Evolutionary conservation across 805 yeast species (phyloP).

Genomic region (Candida vartiovaarae): DNA sequence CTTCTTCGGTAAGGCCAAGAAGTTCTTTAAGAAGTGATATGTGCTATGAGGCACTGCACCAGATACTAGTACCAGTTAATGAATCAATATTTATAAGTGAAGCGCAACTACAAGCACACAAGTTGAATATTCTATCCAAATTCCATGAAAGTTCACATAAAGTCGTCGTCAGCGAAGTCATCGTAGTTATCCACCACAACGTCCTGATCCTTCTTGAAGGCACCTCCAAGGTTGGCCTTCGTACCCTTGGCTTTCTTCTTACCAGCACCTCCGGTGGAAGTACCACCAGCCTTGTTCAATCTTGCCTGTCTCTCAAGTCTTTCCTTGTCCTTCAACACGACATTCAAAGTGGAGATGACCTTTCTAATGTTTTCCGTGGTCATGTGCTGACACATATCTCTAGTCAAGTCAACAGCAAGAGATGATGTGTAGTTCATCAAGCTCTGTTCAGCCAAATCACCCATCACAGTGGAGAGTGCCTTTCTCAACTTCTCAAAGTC

Average conservation of each 20-base stretch:
- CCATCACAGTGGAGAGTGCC: constrained; percentile 55
- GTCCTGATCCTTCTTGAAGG: constrained; percentile 57
- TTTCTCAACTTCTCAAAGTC: constrained; percentile 77
- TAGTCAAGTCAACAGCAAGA: constrained; percentile 76
- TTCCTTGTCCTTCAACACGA: constrained; percentile 76
- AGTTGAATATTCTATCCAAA: too few species aligned
- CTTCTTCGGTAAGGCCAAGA: constrained; percentile 40
- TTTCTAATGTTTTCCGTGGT: constrained; percentile 77
- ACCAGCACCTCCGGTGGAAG: constrained; percentile 89
- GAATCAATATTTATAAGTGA: too few species aligned
- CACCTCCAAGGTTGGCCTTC: constrained; percentile 57
- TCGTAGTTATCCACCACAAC: constrained; percentile 46
- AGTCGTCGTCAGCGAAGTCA: constrained; percentile 75
- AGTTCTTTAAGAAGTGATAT: constrained; percentile 29
- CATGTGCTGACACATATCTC: constrained; percentile 81
- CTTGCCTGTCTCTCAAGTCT: constrained; percentile 87
- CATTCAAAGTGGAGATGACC: constrained; percentile 77
- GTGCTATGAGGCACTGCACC: background rate
- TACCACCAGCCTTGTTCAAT: constrained; percentile 73
- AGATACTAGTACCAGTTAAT: background rate
- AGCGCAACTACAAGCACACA: too few species aligned
- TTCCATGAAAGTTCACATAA: constrained; percentile 42
- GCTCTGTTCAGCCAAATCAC: constrained; percentile 53
- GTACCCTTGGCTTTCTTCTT: constrained; percentile 81
- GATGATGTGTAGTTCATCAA: constrained; percentile 62